Conservation (phyloP, 176 grass and related monocot genomes). For the Musa itinerans region DNA sequence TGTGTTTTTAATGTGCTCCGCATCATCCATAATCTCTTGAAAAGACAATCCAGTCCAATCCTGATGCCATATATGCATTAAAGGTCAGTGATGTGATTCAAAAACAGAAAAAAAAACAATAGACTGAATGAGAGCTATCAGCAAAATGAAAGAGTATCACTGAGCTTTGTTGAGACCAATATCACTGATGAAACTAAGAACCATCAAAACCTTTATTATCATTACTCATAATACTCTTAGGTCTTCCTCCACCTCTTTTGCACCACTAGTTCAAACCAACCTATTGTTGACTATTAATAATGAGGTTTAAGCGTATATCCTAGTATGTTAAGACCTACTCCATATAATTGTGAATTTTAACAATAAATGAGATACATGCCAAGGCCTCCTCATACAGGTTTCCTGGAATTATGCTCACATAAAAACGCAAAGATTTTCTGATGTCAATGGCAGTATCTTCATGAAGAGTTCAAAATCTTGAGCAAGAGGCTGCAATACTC, state of each 20-base stretch:
- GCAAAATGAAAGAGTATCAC: neutral
- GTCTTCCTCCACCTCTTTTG: no score
- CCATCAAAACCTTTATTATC: neutral
- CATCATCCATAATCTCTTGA: slow-evolving; percentile 90
- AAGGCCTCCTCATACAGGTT: neutral
- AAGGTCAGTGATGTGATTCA: neutral
- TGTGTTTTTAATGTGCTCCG: slow-evolving; percentile 80
- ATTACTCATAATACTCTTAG: neutral
- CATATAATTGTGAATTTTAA: neutral
- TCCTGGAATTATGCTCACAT: neutral
- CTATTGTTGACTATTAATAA: neutral
- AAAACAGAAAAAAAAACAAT: neutral
- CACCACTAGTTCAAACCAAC: no score
- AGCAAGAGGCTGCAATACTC: no score
- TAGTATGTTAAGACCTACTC: neutral
- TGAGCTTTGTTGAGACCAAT: neutral
- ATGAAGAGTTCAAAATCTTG: neutral
- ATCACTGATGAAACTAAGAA: neutral
- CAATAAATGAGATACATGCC: neutral
- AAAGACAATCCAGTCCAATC: slow-evolving; percentile 98
- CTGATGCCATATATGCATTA: slow-evolving; percentile 26
- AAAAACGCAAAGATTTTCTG: neutral
- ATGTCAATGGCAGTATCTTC: neutral
- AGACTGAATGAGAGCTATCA: no score
- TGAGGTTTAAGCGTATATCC: neutral